These are phyloP conservation scores for Cenchrus purpureus DNA, from an alignment of 176 grass and related monocot species.

Conservation along the genomic window DNA sequence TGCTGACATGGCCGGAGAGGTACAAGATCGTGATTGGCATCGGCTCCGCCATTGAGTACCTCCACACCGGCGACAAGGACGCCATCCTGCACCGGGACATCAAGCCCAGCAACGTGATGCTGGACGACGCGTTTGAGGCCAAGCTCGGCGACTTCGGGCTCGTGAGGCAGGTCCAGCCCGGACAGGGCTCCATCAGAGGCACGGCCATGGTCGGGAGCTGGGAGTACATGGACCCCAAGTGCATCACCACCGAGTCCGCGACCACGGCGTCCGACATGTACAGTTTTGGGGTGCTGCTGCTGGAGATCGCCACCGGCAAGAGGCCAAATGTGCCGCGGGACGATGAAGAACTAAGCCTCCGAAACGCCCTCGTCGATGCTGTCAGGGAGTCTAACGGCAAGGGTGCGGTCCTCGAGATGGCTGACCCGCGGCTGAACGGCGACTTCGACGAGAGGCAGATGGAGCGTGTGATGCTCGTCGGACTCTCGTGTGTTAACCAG, in stretches of 20 bases:
- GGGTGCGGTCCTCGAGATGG: not conserved
- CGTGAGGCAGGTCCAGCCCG: not conserved
- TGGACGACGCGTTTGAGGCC: not conserved
- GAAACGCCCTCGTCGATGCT: not conserved
- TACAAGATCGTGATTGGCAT: conserved; percentile 21
- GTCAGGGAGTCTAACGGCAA: not conserved
- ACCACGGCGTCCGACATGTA: conserved; percentile 52
- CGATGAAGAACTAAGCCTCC: too few relatives aligned
- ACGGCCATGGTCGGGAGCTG: too few relatives aligned
- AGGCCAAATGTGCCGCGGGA: too few relatives aligned
- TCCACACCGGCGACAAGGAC: conserved; percentile 39
- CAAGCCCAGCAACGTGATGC: conserved; percentile 50
- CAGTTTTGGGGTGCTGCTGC: conserved; percentile 74
- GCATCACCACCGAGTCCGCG: too few relatives aligned
- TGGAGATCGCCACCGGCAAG: conserved; percentile 41
- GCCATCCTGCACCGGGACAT: conserved; percentile 35
- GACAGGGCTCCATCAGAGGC: too few relatives aligned
- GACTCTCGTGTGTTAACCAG: not conserved
- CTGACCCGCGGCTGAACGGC: not conserved
- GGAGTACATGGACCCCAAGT: too few relatives aligned
- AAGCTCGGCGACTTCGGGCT: conserved; percentile 47
- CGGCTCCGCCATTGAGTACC: conserved; percentile 7
- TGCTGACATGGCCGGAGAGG: conserved; percentile 49
- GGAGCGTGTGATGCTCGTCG: conserved; percentile 11
- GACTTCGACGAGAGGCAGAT: conserved; percentile 7